Percentiles rank a stretch among this genome's conserved stretches.
phyloP scores from a whole-genome alignment of 2,329 filamentous ascomycete species.

The Ceratocystis cubensis region DNA sequence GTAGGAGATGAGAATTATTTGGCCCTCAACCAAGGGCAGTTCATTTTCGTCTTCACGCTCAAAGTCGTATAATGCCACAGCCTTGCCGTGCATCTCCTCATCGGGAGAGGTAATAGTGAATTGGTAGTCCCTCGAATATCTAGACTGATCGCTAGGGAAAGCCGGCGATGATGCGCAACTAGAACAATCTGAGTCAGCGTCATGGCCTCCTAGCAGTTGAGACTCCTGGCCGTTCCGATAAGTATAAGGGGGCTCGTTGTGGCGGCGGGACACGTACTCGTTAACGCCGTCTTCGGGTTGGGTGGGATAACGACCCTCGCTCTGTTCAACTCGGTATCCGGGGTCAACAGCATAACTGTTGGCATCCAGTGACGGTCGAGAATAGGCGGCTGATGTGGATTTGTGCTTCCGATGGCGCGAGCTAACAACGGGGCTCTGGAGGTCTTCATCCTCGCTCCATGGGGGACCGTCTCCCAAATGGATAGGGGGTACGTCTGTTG shows the following conservation, averaged over 20 bases:
- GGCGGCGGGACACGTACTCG: neutral
- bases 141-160: slow-evolving; percentile 54
- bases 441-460: slow-evolving; percentile 90
- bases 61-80: slow-evolving; percentile 91
- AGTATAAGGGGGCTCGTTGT: neutral
- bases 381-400: slow-evolving; percentile 44
- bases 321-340: slow-evolving; percentile 60
- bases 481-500: slow-evolving; percentile 65
- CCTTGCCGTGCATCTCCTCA: slow-evolving; percentile 95
- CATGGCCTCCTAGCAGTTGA: slow-evolving; percentile 12
- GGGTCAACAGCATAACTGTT: slow-evolving; percentile 44
- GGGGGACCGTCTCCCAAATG: slow-evolving; percentile 80
- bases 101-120: slow-evolving; percentile 92
- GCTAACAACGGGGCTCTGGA: slow-evolving; percentile 80
- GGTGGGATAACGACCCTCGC: slow-evolving; percentile 61
- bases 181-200: slow-evolving; percentile 43
- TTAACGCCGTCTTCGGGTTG: slow-evolving; percentile 49
- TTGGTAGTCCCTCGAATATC: slow-evolving; percentile 83
- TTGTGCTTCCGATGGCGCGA: slow-evolving; percentile 79
- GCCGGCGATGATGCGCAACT: slow-evolving; percentile 48
- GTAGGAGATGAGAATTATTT: slow-evolving; percentile 94
- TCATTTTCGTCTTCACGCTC: slow-evolving; percentile 94
- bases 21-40: slow-evolving; percentile 78
- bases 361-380: slow-evolving; percentile 34
- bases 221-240: slow-evolving; percentile 10